Percentiles rank a stretch among this genome's conserved stretches.
Conservation (phyloP, 2,329 filamentous ascomycete species). For the Calonectria leucothoes region DNA sequence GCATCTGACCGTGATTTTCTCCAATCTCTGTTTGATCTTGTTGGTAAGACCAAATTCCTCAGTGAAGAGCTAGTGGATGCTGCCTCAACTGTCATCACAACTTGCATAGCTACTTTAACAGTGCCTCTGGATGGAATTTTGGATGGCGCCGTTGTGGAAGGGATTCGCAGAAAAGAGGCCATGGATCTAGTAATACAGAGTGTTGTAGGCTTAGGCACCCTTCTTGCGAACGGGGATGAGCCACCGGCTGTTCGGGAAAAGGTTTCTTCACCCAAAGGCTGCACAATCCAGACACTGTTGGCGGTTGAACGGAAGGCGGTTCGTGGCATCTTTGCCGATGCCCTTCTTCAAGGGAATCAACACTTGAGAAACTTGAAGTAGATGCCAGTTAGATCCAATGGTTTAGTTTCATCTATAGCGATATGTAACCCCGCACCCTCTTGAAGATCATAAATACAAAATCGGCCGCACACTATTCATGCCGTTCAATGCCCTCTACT, state of each 20-base stretch:
- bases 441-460: neutral
- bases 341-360: neutral
- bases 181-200: conserved; percentile 12
- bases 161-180: neutral
- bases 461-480: neutral
- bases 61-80: neutral
- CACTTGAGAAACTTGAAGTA: neutral
- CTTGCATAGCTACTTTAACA: conserved; percentile 1
- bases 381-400: neutral
- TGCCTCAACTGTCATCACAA: conserved; percentile 2
- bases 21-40: conserved; percentile 7
- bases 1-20: neutral
- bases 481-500: no score
- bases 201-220: neutral
- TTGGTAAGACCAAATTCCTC: conserved; percentile 1
- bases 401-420: neutral
- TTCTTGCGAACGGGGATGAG: conserved; percentile 3
- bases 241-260: conserved; percentile 14
- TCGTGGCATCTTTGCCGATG: conserved; percentile 6
- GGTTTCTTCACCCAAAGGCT: conserved; percentile 10
- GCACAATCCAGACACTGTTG: conserved; percentile 18
- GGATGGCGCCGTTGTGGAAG: conserved; percentile 4
- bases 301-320: neutral
- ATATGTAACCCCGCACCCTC: neutral
- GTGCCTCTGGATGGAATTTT: conserved; percentile 12